These are phyloP conservation scores for Plasmodium ovale DNA, from an alignment of 169 alveolate species.

Conservation along the genomic window DNA sequence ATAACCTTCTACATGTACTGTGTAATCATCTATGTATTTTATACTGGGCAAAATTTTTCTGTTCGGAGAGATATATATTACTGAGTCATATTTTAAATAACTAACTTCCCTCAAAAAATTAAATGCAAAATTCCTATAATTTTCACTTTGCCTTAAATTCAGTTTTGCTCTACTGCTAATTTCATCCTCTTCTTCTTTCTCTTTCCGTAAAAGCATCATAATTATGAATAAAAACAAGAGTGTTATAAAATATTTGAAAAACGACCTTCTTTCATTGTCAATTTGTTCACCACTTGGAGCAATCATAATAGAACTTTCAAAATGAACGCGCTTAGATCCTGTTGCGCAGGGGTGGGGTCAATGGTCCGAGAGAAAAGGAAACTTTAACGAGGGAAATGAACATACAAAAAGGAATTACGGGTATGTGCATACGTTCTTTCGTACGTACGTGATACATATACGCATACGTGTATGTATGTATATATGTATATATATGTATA, in stretches of 20 bases:
- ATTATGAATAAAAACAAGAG: slow-evolving; percentile 54
- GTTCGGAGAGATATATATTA: slow-evolving; percentile 70
- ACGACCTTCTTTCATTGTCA: slow-evolving; percentile 62
- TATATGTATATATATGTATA: too few species aligned
- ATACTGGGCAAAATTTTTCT: slow-evolving; percentile 58
- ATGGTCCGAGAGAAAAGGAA: background rate
- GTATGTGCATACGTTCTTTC: background rate
- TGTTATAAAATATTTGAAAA: slow-evolving; percentile 51
- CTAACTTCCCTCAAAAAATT: slow-evolving; percentile 52
- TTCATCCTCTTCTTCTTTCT: slow-evolving; percentile 71
- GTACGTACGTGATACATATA: background rate
- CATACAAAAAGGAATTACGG: background rate
- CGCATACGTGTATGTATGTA: background rate
- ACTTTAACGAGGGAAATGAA: background rate
- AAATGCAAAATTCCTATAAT: slow-evolving; percentile 42
- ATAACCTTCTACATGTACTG: slow-evolving; percentile 61
- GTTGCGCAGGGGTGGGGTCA: background rate
- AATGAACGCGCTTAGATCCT: background rate
- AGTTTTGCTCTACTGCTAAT: slow-evolving; percentile 16
- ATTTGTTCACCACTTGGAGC: slow-evolving; percentile 24
- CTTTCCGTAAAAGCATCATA: slow-evolving; percentile 31
- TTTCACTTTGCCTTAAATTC: slow-evolving; percentile 68
- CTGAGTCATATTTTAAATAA: slow-evolving; percentile 62
- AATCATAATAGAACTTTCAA: slow-evolving; percentile 39
- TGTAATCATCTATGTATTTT: slow-evolving; percentile 17